Conservation (phyloP, 2,329 filamentous ascomycete species). For the Colletotrichum filicis region DNA sequence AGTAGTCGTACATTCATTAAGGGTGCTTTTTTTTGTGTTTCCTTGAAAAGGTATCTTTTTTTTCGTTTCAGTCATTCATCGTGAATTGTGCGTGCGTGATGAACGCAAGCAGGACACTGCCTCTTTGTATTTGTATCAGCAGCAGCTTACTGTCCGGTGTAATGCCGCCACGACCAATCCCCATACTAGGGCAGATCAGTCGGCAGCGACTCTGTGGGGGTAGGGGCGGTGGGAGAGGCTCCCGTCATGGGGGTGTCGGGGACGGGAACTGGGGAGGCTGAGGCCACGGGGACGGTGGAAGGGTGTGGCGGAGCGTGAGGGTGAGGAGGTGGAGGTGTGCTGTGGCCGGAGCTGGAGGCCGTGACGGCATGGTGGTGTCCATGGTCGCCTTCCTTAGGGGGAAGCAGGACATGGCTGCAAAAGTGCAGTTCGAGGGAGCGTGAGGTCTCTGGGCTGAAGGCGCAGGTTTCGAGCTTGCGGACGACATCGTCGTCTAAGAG, state of each 20-base stretch:
- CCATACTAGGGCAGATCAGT: conserved; percentile 6
- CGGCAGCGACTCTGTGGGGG: neutral
- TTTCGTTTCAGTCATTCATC: conserved; percentile 13
- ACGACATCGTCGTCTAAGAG: conserved; percentile 40
- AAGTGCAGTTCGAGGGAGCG: conserved; percentile 63
- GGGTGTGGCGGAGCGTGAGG: neutral
- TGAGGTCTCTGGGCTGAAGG: conserved; percentile 47
- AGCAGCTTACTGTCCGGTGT: neutral
- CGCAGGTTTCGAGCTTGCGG: conserved; percentile 40
- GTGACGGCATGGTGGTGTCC: conserved; percentile 24
- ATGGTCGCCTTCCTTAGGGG: conserved; percentile 36
- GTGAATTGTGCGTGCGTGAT: neutral
- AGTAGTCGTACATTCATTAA: conserved; percentile 30
- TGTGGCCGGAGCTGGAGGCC: conserved; percentile 31
- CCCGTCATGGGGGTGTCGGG: neutral
- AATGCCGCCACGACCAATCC: neutral
- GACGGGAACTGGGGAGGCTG: neutral
- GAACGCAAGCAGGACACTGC: neutral
- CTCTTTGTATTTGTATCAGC: neutral
- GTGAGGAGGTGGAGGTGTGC: conserved; percentile 20
- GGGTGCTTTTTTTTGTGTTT: neutral
- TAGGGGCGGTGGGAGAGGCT: neutral
- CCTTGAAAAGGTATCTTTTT: conserved; percentile 1
- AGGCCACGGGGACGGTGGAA: neutral
- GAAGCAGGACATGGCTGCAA: conserved; percentile 59